These are phyloP conservation scores for Yamadazyma insecticola DNA, from an alignment of 805 yeast genomes.

Conservation along the genomic window DNA sequence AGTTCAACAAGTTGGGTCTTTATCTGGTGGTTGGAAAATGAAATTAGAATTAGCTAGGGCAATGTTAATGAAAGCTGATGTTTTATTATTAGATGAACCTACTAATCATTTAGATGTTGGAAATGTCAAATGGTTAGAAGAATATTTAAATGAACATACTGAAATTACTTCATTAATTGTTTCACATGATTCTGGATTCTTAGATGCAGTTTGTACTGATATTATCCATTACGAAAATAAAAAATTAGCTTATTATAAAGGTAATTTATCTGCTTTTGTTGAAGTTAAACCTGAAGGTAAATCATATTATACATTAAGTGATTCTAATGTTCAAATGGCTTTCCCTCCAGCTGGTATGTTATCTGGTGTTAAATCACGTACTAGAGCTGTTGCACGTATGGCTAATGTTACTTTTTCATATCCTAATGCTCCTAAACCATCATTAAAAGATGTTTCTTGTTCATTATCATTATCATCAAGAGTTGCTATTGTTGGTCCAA, in stretches of 20 bases:
- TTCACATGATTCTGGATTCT: constrained; percentile 95
- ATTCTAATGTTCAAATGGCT: constrained; percentile 89
- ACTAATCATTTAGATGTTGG: constrained; percentile 95
- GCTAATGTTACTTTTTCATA: constrained; percentile 79
- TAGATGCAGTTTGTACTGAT: constrained; percentile 94
- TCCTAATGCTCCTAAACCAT: constrained; percentile 86
- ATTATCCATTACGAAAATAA: constrained; percentile 95
- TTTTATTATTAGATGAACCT: constrained; percentile 92
- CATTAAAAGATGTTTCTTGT: constrained; percentile 74
- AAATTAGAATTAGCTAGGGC: constrained; percentile 98
- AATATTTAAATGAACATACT: constrained; percentile 75
- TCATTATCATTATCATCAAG: constrained; percentile 94
- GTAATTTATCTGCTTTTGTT: constrained; percentile 90
- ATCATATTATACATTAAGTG: constrained; percentile 90
- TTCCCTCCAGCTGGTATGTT: constrained; percentile 98
- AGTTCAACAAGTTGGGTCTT: constrained; percentile 85
- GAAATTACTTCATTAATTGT: constrained; percentile 93
- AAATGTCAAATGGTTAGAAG: constrained; percentile 91
- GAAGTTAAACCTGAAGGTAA: constrained; percentile 93
- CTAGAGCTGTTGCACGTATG: constrained; percentile 91
- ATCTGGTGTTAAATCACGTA: constrained; percentile 93
- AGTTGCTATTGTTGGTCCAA: constrained; percentile 95
- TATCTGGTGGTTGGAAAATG: constrained; percentile 99
- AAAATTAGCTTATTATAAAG: constrained; percentile 92
- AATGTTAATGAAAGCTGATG: constrained; percentile 96